Evolutionary conservation across 2,329 filamentous ascomycete genomes (phyloP).

Genomic region (Fusarium pseudocircinatum): DNA sequence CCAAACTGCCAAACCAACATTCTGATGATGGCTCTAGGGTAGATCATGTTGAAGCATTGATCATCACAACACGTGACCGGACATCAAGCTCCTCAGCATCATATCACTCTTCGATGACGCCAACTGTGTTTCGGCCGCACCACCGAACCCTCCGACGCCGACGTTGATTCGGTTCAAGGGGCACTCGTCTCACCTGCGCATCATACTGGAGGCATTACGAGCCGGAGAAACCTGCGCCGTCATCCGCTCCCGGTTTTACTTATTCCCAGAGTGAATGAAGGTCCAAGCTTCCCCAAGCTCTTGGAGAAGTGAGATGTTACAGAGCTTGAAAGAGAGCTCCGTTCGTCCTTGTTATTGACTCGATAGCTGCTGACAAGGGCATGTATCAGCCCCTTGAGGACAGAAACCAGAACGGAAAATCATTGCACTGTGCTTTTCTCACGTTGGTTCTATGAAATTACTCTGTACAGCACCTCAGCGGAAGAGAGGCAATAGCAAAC

Average conservation of each 20-base stretch:
- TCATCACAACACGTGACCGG: not conserved
- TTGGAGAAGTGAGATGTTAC: conserved; percentile 29
- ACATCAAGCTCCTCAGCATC: not conserved
- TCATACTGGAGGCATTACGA: conserved; percentile 7
- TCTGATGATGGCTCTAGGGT: not conserved
- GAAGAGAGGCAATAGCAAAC: not conserved
- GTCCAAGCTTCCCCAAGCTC: conserved; percentile 20
- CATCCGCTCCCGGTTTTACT: conserved; percentile 4
- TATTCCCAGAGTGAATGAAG: not conserved
- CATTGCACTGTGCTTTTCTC: not conserved
- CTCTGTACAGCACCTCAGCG: not conserved
- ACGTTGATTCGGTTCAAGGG: conserved; percentile 10
- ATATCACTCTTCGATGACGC: conserved; percentile 33
- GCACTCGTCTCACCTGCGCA: conserved; percentile 3
- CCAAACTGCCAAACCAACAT: not conserved
- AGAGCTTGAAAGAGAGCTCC: conserved; percentile 16
- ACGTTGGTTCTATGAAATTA: not conserved
- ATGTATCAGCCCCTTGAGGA: not conserved
- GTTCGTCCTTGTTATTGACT: conserved; percentile 26
- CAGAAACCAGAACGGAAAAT: not conserved
- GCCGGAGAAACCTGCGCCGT: conserved; percentile 31
- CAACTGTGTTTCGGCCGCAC: conserved; percentile 1
- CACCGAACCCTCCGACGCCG: conserved; percentile 15
- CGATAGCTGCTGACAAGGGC: conserved; percentile 11
- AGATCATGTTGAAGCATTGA: fast-evolving